These are phyloP conservation scores for Trichoderma sp. DNA, from an alignment of 2,329 filamentous ascomycete species.

Conservation along the genomic window DNA sequence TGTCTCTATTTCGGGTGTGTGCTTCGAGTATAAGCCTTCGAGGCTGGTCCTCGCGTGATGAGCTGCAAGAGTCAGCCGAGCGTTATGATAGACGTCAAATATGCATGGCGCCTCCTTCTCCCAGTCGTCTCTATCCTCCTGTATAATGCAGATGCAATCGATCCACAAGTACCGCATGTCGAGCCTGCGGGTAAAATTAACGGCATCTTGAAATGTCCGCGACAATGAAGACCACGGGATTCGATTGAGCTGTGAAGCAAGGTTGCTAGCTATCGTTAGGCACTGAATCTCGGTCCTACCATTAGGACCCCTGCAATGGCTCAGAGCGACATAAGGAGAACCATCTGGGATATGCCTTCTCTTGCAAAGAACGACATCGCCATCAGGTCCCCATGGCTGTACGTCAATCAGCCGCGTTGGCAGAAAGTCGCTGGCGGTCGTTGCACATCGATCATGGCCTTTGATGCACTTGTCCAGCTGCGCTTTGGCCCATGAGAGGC, in stretches of 20 bases:
- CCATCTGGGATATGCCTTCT: neutral
- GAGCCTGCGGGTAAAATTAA: neutral
- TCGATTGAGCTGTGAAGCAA: neutral
- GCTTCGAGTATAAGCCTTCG: neutral
- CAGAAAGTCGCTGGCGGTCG: neutral
- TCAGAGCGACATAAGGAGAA: neutral
- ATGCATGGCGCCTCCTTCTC: neutral
- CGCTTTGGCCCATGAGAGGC: neutral
- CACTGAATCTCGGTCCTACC: neutral
- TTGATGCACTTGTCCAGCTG: neutral
- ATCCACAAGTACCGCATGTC: neutral
- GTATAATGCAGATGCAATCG: neutral
- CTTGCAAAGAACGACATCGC: neutral
- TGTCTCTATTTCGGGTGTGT: neutral
- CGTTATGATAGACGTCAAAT: neutral
- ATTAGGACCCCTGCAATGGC: neutral
- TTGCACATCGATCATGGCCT: neutral
- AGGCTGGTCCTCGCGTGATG: neutral
- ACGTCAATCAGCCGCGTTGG: neutral
- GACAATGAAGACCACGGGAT: neutral
- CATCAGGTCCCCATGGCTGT: neutral
- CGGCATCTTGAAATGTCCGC: neutral
- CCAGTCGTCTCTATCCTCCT: neutral
- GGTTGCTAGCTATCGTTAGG: neutral
- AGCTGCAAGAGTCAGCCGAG: neutral